Base-by-base conservation (phyloP, 768 basidiomycete genomes). In the Boletus vermiculosoides region DNA sequence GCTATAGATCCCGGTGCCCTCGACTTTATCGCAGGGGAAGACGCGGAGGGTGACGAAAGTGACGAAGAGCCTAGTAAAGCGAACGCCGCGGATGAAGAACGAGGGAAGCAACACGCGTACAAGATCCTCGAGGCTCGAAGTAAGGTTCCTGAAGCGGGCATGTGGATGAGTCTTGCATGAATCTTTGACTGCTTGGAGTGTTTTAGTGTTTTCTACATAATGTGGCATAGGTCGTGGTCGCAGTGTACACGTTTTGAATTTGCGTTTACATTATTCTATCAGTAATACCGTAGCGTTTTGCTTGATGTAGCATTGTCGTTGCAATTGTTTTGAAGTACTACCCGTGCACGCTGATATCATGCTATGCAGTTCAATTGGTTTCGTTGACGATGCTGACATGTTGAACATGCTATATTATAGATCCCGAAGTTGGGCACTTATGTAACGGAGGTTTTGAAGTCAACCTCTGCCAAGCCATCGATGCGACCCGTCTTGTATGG, bases 151-250 rank as follows among this genome's bases (percentile, higher is more conserved):
- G 80, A 79, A 57, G 80, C 79, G 55, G 86, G 88, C 37, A 90
- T 91, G 88, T 92, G 88, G 88, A 79, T 88, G 64, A 92, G 90
- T 75, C 74, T 92, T 64, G 88, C 85, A 39, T 79, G 57, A 68
- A 37, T 47, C n/a, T 23, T 46, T 44, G 20, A 20, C 2, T 34
- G 37, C 30, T 28, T 52, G 46, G 39, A 50, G 22, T 34, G 39
- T 56, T 36, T 33, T 51, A 5, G 51, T 51, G 57, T 66, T 25
- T 20, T 22, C 44, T 23, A 45, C 18, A 16, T 50, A 44, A 30
- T 55, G 47, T 64, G 52, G 53, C 51, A 54, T 61, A 47, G 36
- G 48, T 20, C 33, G 45, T 60, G 55, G 45, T 56, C 23, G 45
- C 48, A 33, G 47, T 65, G 61, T 59, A 48, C 30, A 22, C 52